Conservation (phyloP, 208 protist genomes). For the Crithidia sp. region DNA sequence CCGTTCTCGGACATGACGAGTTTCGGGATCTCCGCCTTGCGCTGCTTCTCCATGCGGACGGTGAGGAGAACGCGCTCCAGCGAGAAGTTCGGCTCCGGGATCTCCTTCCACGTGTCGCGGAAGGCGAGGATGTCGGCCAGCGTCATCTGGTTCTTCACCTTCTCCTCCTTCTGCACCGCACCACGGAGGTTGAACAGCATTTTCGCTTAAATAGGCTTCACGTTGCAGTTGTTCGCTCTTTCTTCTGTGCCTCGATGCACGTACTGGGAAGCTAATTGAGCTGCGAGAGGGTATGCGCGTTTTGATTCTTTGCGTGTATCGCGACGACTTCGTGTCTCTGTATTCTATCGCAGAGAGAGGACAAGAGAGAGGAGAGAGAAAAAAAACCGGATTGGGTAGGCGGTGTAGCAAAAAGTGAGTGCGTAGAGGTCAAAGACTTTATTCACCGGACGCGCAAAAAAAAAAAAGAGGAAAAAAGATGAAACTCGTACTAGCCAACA, state of each 20-base stretch:
- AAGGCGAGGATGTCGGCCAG: slow-evolving; percentile 79
- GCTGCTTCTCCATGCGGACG: slow-evolving; percentile 59
- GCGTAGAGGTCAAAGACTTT: slow-evolving; percentile 7
- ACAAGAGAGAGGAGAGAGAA: background rate
- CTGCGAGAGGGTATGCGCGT: no score
- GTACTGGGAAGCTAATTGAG: no score
- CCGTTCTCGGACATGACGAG: slow-evolving; percentile 85
- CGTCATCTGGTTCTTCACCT: slow-evolving; percentile 77
- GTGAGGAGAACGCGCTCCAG: slow-evolving; percentile 64
- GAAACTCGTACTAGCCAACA: background rate
- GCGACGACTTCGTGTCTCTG: no score
- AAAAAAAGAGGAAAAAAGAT: slow-evolving; percentile 28
- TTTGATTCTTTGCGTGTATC: background rate
- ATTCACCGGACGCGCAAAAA: slow-evolving; percentile 3
- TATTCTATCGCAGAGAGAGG: background rate
- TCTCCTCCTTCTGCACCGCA: slow-evolving; percentile 65
- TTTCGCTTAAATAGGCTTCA: background rate
- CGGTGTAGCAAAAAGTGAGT: background rate
- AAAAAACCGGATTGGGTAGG: background rate
- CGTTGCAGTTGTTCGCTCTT: no score
- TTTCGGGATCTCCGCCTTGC: slow-evolving; percentile 72
- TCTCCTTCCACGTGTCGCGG: slow-evolving; percentile 82
- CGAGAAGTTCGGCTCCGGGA: slow-evolving; percentile 70
- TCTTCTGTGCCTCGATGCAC: no score
- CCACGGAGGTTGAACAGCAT: slow-evolving; percentile 84